Conservation (phyloP, 73 alveolate species). For the Diophrys appendiculata region DNA sequence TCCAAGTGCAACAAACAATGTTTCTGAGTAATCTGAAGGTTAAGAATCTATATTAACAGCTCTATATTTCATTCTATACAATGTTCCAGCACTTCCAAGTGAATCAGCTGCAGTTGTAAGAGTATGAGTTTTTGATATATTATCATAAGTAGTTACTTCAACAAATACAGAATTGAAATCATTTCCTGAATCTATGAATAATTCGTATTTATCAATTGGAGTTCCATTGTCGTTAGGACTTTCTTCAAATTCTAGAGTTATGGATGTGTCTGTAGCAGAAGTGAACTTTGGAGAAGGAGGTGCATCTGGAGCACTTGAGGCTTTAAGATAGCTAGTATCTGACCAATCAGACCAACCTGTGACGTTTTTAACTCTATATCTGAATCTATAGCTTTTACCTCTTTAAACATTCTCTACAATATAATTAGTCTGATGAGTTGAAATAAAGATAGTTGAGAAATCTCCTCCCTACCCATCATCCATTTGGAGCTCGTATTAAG, state of each 20-base stretch:
- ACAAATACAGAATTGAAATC: conserved; percentile 18
- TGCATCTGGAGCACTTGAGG: conserved; percentile 37
- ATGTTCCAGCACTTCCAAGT: conserved; percentile 38
- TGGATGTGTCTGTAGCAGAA: conserved; percentile 34
- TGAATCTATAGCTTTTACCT: conserved; percentile 52
- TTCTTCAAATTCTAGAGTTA: conserved; percentile 12
- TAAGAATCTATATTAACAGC: conserved; percentile 27
- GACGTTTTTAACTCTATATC: conserved; percentile 57
- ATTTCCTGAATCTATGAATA: conserved; percentile 56
- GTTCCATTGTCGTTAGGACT: conserved; percentile 53
- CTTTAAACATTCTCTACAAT: conserved; percentile 22
- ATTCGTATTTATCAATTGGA: conserved; percentile 33
- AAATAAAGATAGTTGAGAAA: conserved; percentile 36
- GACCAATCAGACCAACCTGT: conserved; percentile 56
- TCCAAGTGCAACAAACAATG: conserved; percentile 34
- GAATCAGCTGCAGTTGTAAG: conserved; percentile 17
- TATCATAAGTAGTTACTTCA: conserved; percentile 36
- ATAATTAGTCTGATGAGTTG: conserved; percentile 21
- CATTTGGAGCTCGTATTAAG: conserved; percentile 40
- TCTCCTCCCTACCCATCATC: conserved; percentile 61
- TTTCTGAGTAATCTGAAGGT: conserved; percentile 20
- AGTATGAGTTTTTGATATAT: background rate
- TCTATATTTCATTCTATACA: conserved; percentile 30
- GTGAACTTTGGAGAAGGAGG: conserved; percentile 52
- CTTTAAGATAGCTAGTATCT: conserved; percentile 31